Base-by-base conservation (phyloP, 179 eudicot genomes). In the Amaranthus tricolor region DNA sequence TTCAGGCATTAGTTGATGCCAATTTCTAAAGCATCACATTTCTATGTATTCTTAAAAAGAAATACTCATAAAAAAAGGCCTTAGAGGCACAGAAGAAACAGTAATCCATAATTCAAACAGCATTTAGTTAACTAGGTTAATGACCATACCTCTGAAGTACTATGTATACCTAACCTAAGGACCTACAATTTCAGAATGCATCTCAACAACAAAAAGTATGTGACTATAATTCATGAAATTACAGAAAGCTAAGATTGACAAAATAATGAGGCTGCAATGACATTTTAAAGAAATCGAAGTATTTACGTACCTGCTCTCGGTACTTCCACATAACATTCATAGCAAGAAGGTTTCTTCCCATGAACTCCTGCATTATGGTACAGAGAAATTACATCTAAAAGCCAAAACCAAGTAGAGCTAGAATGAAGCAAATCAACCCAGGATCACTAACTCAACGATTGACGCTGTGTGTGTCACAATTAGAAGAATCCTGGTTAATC, bases 321-420 rank as follows among this genome's bases (percentile, higher is more conserved):
- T 94, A 94, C 80, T 94, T 94, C 98, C 98, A 94, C 98, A 94
- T 94, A 66, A 94, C 97, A 85, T 94, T 94, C 89, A 94, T 44
- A 62, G 98, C 98, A 56, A 94, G 93, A 79, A 94, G 93, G 85
- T 94, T 92, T 89, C 87, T 88, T 53, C 98, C 98, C 97, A 94
- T 89, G 86, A 94, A 94, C 78, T 94, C 98, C 98, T 94, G 82
- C 85, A 83, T 55, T 51, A 76, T 43, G 44, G 60, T 19, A 77
- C 19, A 53, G 11, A 62, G 61, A 68, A 21, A 54, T 15, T 55
- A 16, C 16, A 66, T 6, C 6, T 16, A 13, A 14, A 69, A 55
- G 50, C 59, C 19, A 7, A 44, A 62, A 60, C 8, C 31, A 43
- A 24, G 10, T 0, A 63, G 44, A 54, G 5, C 7, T 20, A 64